Percentiles rank a stretch among this genome's conserved stretches.
These are phyloP conservation scores for Tulasnella sp. DNA, from an alignment of 768 basidiomycete genomes.

Conservation along the genomic window DNA sequence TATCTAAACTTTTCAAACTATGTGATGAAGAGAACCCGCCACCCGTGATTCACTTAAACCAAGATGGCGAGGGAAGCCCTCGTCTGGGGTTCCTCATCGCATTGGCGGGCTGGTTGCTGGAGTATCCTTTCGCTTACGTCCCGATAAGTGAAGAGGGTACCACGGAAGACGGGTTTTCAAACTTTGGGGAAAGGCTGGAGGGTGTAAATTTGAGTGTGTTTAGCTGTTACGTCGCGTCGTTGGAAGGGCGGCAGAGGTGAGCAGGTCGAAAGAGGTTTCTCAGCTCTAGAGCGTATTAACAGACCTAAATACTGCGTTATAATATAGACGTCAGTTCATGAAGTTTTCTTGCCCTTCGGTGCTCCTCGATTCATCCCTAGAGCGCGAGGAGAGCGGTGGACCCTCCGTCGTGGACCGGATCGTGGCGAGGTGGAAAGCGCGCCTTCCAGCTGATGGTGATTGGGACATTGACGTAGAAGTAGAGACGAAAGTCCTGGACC, in stretches of 20 bases:
- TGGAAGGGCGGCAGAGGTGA: neutral
- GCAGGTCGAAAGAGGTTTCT: neutral
- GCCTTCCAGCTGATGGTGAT: neutral
- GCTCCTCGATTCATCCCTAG: neutral
- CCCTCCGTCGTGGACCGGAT: neutral
- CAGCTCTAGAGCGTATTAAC: neutral
- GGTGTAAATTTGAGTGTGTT: neutral
- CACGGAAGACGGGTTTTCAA: neutral
- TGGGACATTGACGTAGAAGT: neutral
- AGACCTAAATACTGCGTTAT: neutral
- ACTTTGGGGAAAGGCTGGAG: neutral
- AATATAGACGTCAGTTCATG: neutral
- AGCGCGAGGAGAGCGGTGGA: neutral
- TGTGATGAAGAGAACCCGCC: neutral
- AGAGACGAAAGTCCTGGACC: neutral
- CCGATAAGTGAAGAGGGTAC: neutral
- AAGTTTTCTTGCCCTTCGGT: neutral
- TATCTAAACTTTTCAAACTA: neutral
- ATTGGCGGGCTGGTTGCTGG: constrained; percentile 2
- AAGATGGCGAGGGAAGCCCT: neutral
- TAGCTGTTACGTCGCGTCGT: neutral
- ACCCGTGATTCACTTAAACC: neutral
- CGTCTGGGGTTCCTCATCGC: neutral
- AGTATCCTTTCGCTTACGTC: constrained; percentile 10
- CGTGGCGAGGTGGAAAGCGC: neutral